Percentiles rank a stretch among this genome's conserved stretches.
Conservation (phyloP, 2,329 filamentous ascomycete genomes). For the Beauveria bassiana region DNA sequence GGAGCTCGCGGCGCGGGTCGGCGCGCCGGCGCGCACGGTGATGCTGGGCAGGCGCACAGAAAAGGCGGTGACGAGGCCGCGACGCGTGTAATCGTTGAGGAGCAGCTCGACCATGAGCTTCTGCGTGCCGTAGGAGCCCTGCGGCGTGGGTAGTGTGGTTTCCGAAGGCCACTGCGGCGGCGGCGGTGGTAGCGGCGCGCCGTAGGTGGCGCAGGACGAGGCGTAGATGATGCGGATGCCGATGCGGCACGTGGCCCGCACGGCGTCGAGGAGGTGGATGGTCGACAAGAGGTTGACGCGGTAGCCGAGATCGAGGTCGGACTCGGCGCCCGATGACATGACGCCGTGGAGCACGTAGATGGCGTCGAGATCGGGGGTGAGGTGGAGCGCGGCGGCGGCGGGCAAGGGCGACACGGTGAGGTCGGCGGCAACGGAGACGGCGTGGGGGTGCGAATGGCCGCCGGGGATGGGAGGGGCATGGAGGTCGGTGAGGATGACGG, state of each 20-base stretch:
- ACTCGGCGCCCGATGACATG: conserved; percentile 54
- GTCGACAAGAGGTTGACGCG: conserved; percentile 51
- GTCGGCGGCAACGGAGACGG: conserved; percentile 13
- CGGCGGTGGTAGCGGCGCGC: conserved; percentile 32
- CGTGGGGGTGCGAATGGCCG: conserved; percentile 16
- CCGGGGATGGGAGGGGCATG: conserved; percentile 39
- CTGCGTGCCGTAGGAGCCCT: conserved; percentile 50
- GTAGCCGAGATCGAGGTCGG: conserved; percentile 45
- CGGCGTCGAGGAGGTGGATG: conserved; percentile 41
- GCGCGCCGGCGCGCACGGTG: conserved; percentile 48
- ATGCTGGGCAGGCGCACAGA: conserved; percentile 51
- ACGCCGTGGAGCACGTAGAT: conserved; percentile 55
- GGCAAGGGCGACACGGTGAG: conserved; percentile 5
- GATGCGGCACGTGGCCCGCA: conserved; percentile 32
- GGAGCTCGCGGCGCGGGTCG: conserved; percentile 49
- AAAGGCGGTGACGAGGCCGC: conserved; percentile 49
- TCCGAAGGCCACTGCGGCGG: conserved; percentile 30
- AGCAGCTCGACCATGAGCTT: conserved; percentile 49
- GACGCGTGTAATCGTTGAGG: conserved; percentile 25
- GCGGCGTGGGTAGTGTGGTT: conserved; percentile 41
- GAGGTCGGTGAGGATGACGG: conserved; percentile 49
- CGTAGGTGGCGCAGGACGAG: conserved; percentile 52
- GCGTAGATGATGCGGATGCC: conserved; percentile 50
- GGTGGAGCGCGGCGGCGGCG: background rate
- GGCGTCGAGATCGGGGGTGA: conserved; percentile 29